These are phyloP conservation scores for Bonnemaisonia californica DNA, from an alignment of 31 red algal genomes.

Conservation along the genomic window DNA sequence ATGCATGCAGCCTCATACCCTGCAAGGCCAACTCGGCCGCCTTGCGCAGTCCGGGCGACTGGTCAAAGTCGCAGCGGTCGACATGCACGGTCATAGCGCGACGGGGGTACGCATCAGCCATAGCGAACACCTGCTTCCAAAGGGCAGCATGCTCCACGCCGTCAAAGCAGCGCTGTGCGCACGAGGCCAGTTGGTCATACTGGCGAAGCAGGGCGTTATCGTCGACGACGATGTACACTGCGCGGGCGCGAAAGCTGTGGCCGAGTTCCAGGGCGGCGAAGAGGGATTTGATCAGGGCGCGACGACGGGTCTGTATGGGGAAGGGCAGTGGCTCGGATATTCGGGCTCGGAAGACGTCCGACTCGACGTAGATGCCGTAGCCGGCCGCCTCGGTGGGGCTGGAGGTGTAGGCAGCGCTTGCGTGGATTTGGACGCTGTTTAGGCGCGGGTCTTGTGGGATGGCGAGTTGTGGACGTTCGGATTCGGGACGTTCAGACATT, in stretches of 20 bases:
- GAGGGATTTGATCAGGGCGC: neutral
- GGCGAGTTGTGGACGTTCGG: neutral
- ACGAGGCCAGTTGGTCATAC: neutral
- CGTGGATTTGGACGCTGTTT: neutral
- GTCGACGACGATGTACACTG: neutral
- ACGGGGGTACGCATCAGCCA: neutral
- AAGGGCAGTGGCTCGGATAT: constrained; percentile 4
- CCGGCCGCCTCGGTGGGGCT: neutral
- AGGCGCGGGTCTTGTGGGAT: neutral
- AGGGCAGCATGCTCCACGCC: neutral
- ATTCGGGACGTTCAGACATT: neutral
- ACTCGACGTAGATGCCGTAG: neutral
- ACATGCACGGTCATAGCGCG: neutral
- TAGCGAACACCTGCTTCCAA: neutral
- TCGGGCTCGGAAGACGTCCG: neutral
- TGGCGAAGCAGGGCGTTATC: neutral
- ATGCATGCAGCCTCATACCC: neutral
- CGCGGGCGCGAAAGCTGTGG: neutral
- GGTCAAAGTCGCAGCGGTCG: neutral
- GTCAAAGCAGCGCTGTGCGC: neutral
- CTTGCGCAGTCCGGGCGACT: neutral
- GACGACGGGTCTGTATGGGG: neutral
- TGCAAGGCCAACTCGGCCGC: neutral
- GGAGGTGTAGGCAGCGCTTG: neutral
- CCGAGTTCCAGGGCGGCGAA: neutral